These are phyloP conservation scores for Saksenaea vasiformis DNA, from an alignment of 371 early-diverging fungal genomes.

Conservation along the genomic window DNA sequence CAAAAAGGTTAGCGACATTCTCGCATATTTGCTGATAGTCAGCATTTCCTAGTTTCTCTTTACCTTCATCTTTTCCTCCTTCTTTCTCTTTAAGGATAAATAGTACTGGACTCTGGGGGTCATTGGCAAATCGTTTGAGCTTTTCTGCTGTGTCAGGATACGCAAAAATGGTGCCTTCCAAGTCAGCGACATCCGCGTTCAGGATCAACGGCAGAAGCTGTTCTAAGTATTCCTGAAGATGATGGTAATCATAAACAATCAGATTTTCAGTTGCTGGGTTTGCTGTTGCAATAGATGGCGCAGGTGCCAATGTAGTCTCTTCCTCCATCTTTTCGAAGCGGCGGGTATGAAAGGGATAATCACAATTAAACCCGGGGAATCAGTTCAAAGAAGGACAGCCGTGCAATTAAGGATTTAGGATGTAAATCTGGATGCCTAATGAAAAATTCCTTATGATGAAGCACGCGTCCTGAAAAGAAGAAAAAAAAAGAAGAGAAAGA, in stretches of 20 bases:
- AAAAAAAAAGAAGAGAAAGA: neutral
- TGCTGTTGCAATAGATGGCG: slow-evolving; percentile 18
- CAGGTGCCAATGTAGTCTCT: slow-evolving; percentile 23
- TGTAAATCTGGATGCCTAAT: neutral
- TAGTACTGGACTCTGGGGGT: slow-evolving; percentile 73
- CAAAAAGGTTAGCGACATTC: neutral
- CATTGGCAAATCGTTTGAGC: slow-evolving; percentile 79
- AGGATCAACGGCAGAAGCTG: slow-evolving; percentile 73
- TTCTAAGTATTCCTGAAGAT: slow-evolving; percentile 70
- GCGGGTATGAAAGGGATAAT: slow-evolving; percentile 3
- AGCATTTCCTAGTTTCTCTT: neutral
- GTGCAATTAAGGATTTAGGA: neutral
- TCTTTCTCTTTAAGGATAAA: slow-evolving; percentile 82
- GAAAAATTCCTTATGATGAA: neutral
- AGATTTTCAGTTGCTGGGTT: slow-evolving; percentile 24
- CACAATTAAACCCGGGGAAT: slow-evolving; percentile 5
- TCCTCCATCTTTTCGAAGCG: slow-evolving; percentile 25
- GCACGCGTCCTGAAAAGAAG: slow-evolving; percentile 4
- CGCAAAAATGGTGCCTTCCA: slow-evolving; percentile 62
- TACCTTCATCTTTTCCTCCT: slow-evolving; percentile 57
- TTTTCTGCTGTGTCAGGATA: slow-evolving; percentile 74
- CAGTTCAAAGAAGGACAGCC: neutral
- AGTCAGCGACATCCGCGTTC: slow-evolving; percentile 66
- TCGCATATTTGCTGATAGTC: neutral
- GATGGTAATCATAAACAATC: slow-evolving; percentile 57